Conservation (phyloP, 2,329 filamentous ascomycete genomes). For the Penicillium paneum region DNA sequence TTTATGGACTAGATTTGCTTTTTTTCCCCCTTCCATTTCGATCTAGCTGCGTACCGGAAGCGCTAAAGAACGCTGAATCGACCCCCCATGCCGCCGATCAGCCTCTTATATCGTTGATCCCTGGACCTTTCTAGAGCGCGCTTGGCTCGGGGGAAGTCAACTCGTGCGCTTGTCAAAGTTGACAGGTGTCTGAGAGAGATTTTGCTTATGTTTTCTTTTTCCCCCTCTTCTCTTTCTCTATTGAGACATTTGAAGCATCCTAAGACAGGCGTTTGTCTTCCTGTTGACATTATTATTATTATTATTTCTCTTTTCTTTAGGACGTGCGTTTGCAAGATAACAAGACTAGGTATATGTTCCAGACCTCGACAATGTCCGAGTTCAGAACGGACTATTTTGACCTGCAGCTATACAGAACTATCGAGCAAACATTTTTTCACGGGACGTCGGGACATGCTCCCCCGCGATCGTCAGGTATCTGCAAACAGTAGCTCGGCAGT, state of each 20-base stretch:
- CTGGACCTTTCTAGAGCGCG: slow-evolving; percentile 11
- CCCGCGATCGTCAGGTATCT: slow-evolving; percentile 22
- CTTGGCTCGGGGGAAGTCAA: slow-evolving; percentile 11
- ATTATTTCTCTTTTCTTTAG: not conserved
- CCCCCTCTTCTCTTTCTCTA: slow-evolving; percentile 5
- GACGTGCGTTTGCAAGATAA: slow-evolving; percentile 15
- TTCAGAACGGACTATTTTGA: slow-evolving; percentile 20
- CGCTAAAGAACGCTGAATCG: slow-evolving; percentile 15
- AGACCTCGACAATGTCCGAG: slow-evolving; percentile 9
- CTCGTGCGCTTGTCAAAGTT: slow-evolving; percentile 22
- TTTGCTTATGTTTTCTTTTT: not conserved
- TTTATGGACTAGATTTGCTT: slow-evolving; percentile 18
- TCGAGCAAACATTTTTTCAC: slow-evolving; percentile 30
- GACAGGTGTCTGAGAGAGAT: slow-evolving; percentile 21
- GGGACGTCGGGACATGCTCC: slow-evolving; percentile 13
- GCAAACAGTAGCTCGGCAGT: slow-evolving; percentile 33
- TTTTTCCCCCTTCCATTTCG: slow-evolving; percentile 15
- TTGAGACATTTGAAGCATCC: slow-evolving; percentile 8
- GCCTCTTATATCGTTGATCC: slow-evolving; percentile 16
- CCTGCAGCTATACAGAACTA: slow-evolving; percentile 22
- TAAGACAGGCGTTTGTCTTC: slow-evolving; percentile 9
- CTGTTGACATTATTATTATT: not conserved
- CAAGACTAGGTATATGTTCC: slow-evolving; percentile 1
- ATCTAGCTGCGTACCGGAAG: slow-evolving; percentile 16
- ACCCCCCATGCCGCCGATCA: slow-evolving; percentile 22